A percentile compares a stretch with the other conserved stretches of the same genome.
These are phyloP conservation scores for Populus deltoides DNA, from an alignment of 345 rosid species.

Conservation along the genomic window DNA sequence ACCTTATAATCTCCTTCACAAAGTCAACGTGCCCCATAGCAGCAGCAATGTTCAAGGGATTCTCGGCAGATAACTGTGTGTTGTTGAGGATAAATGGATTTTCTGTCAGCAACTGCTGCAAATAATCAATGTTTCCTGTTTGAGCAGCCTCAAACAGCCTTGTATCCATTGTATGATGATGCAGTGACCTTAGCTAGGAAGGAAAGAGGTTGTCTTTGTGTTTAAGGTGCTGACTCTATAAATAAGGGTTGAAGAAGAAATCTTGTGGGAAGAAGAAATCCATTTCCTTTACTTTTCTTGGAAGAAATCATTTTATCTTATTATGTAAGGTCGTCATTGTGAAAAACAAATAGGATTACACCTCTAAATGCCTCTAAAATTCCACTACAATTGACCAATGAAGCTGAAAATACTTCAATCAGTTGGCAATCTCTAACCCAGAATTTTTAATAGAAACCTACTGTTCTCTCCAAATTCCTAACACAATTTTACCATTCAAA, in stretches of 20 bases:
- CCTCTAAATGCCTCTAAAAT: no score
- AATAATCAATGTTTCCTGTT: slow-evolving; percentile 13
- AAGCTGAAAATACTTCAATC: no score
- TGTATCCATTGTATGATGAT: slow-evolving; percentile 12
- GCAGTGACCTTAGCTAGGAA: not conserved
- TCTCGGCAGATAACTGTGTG: slow-evolving; percentile 9
- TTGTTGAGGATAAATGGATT: slow-evolving; percentile 22
- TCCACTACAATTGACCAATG: no score
- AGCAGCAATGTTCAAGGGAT: slow-evolving; percentile 32
- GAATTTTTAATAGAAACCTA: no score
- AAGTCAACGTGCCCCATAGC: not conserved
- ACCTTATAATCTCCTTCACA: slow-evolving; percentile 4
- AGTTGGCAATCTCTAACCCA: no score
- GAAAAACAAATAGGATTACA: no score
- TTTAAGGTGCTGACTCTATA: not conserved
- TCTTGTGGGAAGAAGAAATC: not conserved
- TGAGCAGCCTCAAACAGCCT: slow-evolving; percentile 24
- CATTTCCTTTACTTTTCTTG: not conserved
- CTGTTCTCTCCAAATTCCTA: no score
- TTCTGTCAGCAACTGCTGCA: slow-evolving; percentile 21
- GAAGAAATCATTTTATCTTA: not conserved
- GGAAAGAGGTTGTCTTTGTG: not conserved
- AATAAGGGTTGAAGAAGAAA: not conserved
- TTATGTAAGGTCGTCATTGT: not conserved
- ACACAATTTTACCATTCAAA: no score